These are phyloP conservation scores for Nannochloropsis salina DNA, from an alignment of 108 stramenopile species.

Conservation along the genomic window DNA sequence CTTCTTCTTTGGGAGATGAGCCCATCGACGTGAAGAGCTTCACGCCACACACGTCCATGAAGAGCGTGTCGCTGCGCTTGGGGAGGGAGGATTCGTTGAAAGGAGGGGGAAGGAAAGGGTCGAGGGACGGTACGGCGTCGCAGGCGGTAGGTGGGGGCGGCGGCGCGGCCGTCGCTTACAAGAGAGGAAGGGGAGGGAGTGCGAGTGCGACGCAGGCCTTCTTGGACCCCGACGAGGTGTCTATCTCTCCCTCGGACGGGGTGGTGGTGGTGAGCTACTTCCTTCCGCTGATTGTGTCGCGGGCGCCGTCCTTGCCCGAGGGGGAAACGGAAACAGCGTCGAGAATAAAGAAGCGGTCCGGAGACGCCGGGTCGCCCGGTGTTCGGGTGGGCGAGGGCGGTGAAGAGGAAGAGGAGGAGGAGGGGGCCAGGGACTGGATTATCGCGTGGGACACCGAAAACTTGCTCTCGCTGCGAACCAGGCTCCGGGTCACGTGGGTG, in stretches of 20 bases:
- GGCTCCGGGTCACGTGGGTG: slow-evolving; percentile 75
- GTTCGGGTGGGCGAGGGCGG: not conserved
- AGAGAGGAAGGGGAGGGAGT: not conserved
- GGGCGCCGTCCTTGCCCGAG: not conserved
- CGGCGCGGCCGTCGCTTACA: not conserved
- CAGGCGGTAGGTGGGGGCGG: not conserved
- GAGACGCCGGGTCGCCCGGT: not conserved
- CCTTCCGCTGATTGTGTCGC: slow-evolving; percentile 40
- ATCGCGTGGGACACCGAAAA: slow-evolving; percentile 86
- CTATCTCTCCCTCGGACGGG: slow-evolving; percentile 39
- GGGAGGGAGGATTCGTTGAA: not conserved
- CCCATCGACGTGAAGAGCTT: not conserved
- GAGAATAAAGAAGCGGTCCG: no score
- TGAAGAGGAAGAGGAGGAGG: not conserved
- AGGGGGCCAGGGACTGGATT: not conserved
- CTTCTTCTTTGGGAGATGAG: not conserved
- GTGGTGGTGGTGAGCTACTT: slow-evolving; percentile 54
- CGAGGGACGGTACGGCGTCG: not conserved
- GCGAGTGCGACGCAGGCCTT: not conserved
- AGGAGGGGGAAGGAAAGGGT: not conserved
- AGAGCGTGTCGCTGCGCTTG: not conserved
- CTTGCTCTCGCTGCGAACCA: slow-evolving; percentile 76
- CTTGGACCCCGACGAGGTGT: slow-evolving; percentile 21
- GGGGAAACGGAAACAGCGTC: not conserved
- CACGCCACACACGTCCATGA: not conserved